Evolutionary conservation across 139 green algal species (phyloP), one percentile per base, ranked within the genome.

Genomic region (Monoraphidium neglectum): DNA sequence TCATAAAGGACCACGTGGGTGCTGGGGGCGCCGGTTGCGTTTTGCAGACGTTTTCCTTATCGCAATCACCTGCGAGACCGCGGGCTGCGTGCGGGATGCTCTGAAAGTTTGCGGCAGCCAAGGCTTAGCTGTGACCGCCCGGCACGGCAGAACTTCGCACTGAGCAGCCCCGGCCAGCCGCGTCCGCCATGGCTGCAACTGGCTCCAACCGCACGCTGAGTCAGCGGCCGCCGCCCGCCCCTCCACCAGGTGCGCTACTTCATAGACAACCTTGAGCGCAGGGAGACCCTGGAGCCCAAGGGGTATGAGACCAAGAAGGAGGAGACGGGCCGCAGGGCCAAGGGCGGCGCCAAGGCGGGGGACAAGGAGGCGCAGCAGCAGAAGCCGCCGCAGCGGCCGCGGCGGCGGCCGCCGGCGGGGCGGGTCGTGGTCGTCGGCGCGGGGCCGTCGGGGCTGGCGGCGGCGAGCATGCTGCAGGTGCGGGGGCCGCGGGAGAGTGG

Each of bases 341-440:
- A n/a, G n/a, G n/a, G 62, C n/a, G n/a, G 35, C 77, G 62, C 43
- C 43, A 51, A 51, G 12, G 12, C 8, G 43, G 43, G 43, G 8
- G 43, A 51, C 43, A 51, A 51, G 12, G 12, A 51, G 43, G 49
- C 30, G 37, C 72, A 35, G 56, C 24, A 4, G 37, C 36, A 32
- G 26, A 30, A 36, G 26, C 26, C 10, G 10, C 56, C 26, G 12
- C n/a, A 12, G 26, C 24, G 26, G 12, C 26, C 10, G 10, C 56
- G 12, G 26, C 26, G 24, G 12, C 10, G 12, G 59, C 56, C 24
- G 62, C 62, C 77, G 43, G 13, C 13, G 35, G 72, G 74, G 35
- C 66, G 74, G 0, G 92, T 94, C 24, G 74, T 95, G 13, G 88
- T 97, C 1, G 74, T 98, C 24, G 94, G 94, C 2, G 94, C 88